Base-by-base conservation (phyloP, 73 alveolate genomes). In the Tetrahymena elliotti region DNA sequence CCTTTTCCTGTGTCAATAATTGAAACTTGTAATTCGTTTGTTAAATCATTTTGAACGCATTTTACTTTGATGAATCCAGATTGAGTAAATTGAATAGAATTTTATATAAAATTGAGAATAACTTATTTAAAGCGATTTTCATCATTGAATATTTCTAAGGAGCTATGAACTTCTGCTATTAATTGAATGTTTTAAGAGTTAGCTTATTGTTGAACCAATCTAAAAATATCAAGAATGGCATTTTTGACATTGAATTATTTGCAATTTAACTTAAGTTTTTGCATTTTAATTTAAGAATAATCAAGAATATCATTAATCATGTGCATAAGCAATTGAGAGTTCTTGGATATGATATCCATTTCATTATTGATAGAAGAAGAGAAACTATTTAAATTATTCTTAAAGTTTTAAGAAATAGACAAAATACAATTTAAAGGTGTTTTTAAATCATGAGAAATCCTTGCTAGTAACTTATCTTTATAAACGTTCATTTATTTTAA, bases 351-450 rank as follows among this genome's bases (percentile, higher is more conserved):
- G 16, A 68, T 68, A 24, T 68, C 36, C 88, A 68, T 68, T 22
- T 68, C 88, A n/a, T 68, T 27, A n/a, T n/a, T 3, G 88, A 68
- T n/a, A n/a, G n/a, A 27, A 68, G 38, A 27, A 2, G 88, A n/a
- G 13, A 27, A 10, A 16, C n/a, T 31, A 4, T 31, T 68, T 4
- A 68, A 36, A 16, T 18, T 3, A 68, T 68, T 68, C n/a, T 68
- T 68, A 68, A 68, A 68, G 6, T n/a, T 68, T 68, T 68, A 24
- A 24, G 88, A 68, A 31, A 68, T 68, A 16, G 88, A 68, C 18
- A 68, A 68, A 68, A 84, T 84, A n/a, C 93, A 37, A 12, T 84
- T 24, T 84, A 84, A 38, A 37, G 93, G 93, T n/a, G 93, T 84
- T 33, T 84, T 84, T 35, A 84, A 38, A 84, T 84, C 93, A 84